Evolutionary conservation across 139 green algal genomes (phyloP).

Genomic region (Eudorina sp.): DNA sequence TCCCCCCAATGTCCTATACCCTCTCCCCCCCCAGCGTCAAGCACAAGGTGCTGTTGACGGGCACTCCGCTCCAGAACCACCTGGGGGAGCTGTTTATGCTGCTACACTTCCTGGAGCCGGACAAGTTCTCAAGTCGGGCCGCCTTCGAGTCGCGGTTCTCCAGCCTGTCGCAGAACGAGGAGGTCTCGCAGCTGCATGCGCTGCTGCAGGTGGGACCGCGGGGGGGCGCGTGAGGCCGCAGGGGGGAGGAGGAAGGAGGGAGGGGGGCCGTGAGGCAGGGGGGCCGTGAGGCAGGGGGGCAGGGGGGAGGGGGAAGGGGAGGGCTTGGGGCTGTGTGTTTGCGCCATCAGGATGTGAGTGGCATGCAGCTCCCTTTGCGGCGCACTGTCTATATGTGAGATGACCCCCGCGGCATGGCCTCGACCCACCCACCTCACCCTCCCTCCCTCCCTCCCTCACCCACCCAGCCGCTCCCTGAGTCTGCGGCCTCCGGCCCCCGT

Average conservation of each 20-base stretch:
- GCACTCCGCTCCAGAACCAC: slow-evolving; percentile 88
- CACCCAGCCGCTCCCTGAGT: too few relatives aligned
- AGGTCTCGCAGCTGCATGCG: slow-evolving; percentile 57
- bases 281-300: too few relatives aligned
- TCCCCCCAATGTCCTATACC: background rate
- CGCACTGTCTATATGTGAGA: too few relatives aligned
- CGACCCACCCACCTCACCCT: background rate
- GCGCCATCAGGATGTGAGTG: too few relatives aligned
- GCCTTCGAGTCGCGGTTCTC: slow-evolving; percentile 70
- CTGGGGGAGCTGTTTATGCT: slow-evolving; percentile 84
- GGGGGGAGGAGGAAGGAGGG: background rate
- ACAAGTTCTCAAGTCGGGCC: slow-evolving; percentile 77
- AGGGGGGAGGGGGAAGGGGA: background rate
- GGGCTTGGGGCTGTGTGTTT: background rate
- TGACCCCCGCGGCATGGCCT: too few relatives aligned
- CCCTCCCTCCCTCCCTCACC: background rate
- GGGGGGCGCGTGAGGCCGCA: background rate
- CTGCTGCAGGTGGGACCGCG: slow-evolving; percentile 35
- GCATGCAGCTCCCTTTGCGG: too few relatives aligned
- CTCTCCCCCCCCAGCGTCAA: slow-evolving; percentile 19
- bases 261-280: too few relatives aligned
- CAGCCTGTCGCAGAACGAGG: slow-evolving; percentile 62
- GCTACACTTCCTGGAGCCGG: slow-evolving; percentile 85
- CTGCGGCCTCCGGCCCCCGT: too few relatives aligned
- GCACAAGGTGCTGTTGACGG: slow-evolving; percentile 78